Base-by-base conservation (phyloP, 208 protist genomes). In the Strigomonas oncopelti region DNA sequence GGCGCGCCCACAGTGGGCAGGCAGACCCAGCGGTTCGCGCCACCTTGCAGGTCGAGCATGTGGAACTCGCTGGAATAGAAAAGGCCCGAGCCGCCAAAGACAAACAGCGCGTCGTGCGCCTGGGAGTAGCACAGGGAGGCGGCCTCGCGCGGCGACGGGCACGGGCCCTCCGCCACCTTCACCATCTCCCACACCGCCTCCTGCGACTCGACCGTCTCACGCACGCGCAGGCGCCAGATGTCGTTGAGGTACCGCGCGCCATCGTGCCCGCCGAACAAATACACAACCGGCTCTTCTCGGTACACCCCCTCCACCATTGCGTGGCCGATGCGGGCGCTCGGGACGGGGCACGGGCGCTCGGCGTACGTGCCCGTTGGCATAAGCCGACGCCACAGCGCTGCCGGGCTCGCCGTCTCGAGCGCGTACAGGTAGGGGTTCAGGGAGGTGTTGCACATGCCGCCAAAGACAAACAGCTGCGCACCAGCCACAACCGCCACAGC, bases 151-250 rank as follows among this genome's bases (percentile, higher is more conserved):
- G 56, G 13, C 25, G 56, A 61, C 5, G 56, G 56, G 14, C 5
- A 5, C 56, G 32, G 16, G 16, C 56, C 56, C 29, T 61, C 25
- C 22, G 56, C 29, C 13, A 29, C 25, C 13, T 34, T 25, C 29
- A 61, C 24, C 29, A 22, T n/a, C 56, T 61, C 28, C 56, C 56
- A 61, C 22, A 61, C 56, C 22, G 56, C 56, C 56, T 61, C 56
- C 56, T 38, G 28, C 29, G 56, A 34, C 56, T 5, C 7, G 5
- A 61, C 5, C 28, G 56, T 61, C 56, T 22, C 56, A 5, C 25
- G 14, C 28, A 61, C 29, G 25, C 24, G 29, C 56, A 61, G 56
- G 16, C 56, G 56, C 56, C 56, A 61, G 8, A 38, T 31, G 25
- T 61, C 56, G 32, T 31, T 22, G 13, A n/a, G 7, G 24, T 61